These are phyloP conservation scores for Paramecium sonneborni DNA, from an alignment of 73 alveolate species.

Conservation along the genomic window DNA sequence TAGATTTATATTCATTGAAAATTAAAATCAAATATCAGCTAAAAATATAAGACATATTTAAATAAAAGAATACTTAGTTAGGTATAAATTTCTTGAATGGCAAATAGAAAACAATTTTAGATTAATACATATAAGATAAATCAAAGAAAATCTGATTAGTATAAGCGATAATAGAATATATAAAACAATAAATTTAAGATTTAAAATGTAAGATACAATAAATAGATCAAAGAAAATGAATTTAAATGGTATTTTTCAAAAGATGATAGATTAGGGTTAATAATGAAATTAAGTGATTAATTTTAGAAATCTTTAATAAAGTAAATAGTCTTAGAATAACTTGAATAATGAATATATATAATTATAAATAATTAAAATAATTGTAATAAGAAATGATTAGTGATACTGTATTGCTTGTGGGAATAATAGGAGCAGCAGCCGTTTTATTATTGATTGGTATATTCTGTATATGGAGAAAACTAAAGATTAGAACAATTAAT, in stretches of 20 bases:
- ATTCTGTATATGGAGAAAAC: neutral
- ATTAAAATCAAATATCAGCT: neutral
- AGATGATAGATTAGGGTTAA: conserved; percentile 12
- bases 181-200: conserved; percentile 43
- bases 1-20: conserved; percentile 18
- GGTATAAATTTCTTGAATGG: neutral
- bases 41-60: neutral
- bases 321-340: conserved; percentile 17
- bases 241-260: neutral
- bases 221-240: neutral
- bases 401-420: conserved; percentile 11
- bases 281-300: conserved; percentile 41
- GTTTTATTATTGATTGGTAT: neutral
- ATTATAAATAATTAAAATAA: neutral
- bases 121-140: neutral
- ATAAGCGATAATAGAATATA: conserved; percentile 59
- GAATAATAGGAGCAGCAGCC: neutral
- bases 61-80: neutral
- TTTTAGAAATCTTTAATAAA: conserved; percentile 12
- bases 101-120: neutral
- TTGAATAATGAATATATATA: neutral
- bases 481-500: neutral
- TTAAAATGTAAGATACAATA: neutral
- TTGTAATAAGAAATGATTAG: neutral
- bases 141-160: neutral